Base-by-base conservation (phyloP, 352 stramenopile species). In the Paralagenidium karlingii region DNA sequence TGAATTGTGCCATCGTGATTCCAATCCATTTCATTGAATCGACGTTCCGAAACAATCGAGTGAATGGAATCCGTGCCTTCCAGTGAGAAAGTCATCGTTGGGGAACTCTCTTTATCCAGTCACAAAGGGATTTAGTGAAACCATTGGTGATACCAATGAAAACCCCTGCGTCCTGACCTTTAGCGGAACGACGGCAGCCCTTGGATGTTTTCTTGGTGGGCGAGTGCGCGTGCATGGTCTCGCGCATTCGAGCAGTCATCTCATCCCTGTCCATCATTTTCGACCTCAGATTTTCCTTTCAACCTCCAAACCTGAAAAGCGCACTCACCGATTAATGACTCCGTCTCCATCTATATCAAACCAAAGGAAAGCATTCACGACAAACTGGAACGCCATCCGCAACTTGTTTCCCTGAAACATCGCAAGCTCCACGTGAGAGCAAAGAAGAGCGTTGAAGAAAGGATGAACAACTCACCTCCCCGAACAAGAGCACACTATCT, bases 21-120 rank as follows among this genome's bases (percentile, higher is more conserved):
- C 68, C 76, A 91, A 39, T 93, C 79, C 70, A 94, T 89, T 47
- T 94, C 78, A 40, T 66, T 70, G 31, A 85, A 94, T 9, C 81
- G 78, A 22, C 63, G 69, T 42, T 89, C 73, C 63, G 65, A 85
- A 24, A 89, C n/a, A n/a, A n/a, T n/a, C n/a, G n/a, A n/a, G n/a
- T n/a, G n/a, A n/a, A n/a, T n/a, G n/a, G n/a, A n/a, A n/a, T n/a
- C n/a, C n/a, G n/a, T n/a, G n/a, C n/a, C n/a, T n/a, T n/a, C n/a
- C n/a, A n/a, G n/a, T n/a, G n/a, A n/a, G n/a, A n/a, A n/a, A n/a
- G n/a, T n/a, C n/a, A n/a, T n/a, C n/a, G n/a, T n/a, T n/a, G n/a
- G n/a, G n/a, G n/a, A n/a, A n/a, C n/a, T n/a, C n/a, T n/a, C n/a
- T n/a, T n/a, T n/a, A n/a, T n/a, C n/a, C n/a, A n/a, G n/a, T n/a